Evolutionary conservation across 345 rosid species (phyloP), one percentile per base, ranked within the genome.

Genomic region (Populus simonii): DNA sequence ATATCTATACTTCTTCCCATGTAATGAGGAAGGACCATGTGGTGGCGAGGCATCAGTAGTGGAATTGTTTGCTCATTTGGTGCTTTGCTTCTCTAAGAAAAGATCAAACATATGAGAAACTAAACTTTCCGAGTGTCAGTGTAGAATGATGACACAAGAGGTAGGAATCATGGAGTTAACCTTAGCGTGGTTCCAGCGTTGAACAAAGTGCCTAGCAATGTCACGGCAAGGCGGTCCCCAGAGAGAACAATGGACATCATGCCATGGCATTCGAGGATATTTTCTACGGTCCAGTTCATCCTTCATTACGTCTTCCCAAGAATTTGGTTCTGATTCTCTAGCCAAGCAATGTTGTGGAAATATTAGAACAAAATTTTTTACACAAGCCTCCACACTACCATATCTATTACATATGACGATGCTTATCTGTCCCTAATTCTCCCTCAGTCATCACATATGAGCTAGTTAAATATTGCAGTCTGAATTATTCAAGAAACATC

Each of bases 191-290:
- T 95, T 95, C 99, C 99, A 95, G 43, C 99, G 89, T 78, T 92
- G 99, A 78, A 95, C 93, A 74, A 95, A 95, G 72, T 95, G 99
- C 81, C 98, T 82, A 18, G 98, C 98, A 61, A 91, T 80, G 79
- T 95, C 99, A 8, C 94, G 96, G 71, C 98, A 92, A 67, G 99
- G 92, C 0, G 99, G 97, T 41, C 99, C 99, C 99, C 97, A 95
- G 6, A 95, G 87, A 79, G 99, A 96, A 62, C 99, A 95, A 3
- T 95, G 98, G 57, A 92, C 94, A 72, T 95, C 98, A 29, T 95
- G 99, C 99, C 99, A 95, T 1, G 99, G 99, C 99, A 95, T 95
- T 53, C 97, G 90, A 3, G 99, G 98, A 85, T 86, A 91, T 75
- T 87, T 92, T 80, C 67, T 76, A 12, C 97, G 88, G 12, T 92